Base-by-base conservation (phyloP, 306 rosid genomes). In the Sicyos edulis region DNA sequence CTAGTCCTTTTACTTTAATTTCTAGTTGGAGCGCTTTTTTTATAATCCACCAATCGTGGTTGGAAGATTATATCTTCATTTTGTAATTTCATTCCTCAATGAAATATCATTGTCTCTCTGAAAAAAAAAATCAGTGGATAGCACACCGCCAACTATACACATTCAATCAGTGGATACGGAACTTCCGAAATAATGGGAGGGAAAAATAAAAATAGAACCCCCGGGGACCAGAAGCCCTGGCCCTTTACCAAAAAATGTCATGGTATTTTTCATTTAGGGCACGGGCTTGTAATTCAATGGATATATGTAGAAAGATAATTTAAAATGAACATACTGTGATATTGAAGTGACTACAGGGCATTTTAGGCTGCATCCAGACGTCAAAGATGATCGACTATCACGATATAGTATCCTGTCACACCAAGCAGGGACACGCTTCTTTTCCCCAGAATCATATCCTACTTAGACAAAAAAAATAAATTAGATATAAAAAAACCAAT, bases 371-470 rank as follows among this genome's bases (percentile, higher is more conserved):
- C 96, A 92, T 68, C 85, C 91, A 73, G 90, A 82, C 42, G 56
- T 79, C 74, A 67, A 75, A 37, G 88, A 68, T 78, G 87, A 76
- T 68, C 96, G 85, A 80, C 89, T 84, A 76, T 92, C 98, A 75
- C 96, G 98, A 77, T 90, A 90, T 58, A 92, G 76, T 79, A 92
- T 90, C 87, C 98, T 83, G 85, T 92, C 98, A 73, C 98, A 92
- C 98, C 98, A 92, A 61, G 98, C 98, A 72, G 98, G 98, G 73
- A 90, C 80, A 51, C 98, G 96, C 88, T 88, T 92, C 89, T 92
- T 92, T 79, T 92, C 98, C 76, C 98, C 96, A 74, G 98, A 90
- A 88, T 92, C 96, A 90, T 90, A 90, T 54, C 98, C 98, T 83
- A 26, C 77, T 29, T 80, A 54, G 58, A 54, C 70, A 56, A 81